Evolutionary conservation across 2,329 filamentous ascomycete species (phyloP).

Genomic region (Fonsecaea erecta): DNA sequence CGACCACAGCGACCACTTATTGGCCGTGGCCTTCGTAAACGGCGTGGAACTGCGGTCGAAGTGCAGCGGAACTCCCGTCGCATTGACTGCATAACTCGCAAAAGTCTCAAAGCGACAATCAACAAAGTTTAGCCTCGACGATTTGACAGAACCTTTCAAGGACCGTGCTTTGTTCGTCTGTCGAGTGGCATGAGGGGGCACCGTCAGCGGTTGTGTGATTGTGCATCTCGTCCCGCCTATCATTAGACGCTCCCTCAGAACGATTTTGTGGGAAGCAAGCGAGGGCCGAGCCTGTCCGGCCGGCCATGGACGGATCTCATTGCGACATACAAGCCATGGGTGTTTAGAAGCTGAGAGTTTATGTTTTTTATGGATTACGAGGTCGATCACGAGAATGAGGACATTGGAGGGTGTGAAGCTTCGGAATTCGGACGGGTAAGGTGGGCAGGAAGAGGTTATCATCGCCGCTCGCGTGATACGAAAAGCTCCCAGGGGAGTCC

Average conservation of each 20-base stretch:
- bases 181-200: constrained; percentile 21
- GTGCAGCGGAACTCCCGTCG: constrained; percentile 6
- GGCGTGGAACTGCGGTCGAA: constrained; percentile 9
- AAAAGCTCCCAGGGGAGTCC: background rate
- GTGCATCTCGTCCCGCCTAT: background rate
- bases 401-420: constrained; percentile 15
- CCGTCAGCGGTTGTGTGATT: background rate
- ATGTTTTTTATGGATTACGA: constrained; percentile 16
- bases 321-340: background rate
- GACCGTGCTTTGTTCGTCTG: constrained; percentile 10
- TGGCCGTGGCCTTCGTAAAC: constrained; percentile 10
- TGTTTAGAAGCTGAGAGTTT: constrained; percentile 15
- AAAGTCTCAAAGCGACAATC: background rate
- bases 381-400: constrained; percentile 14
- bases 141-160: constrained; percentile 6
- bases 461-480: constrained; percentile 15
- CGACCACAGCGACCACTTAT: constrained; percentile 23
- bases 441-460: background rate
- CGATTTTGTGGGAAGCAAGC: constrained; percentile 14
- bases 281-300: constrained; percentile 29
- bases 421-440: constrained; percentile 12
- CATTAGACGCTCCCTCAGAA: background rate
- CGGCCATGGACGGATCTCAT: constrained; percentile 18
- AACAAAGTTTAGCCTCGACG: constrained; percentile 2
- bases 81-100: constrained; percentile 1